Conservation (phyloP, 805 yeast genomes). For the Blastobotrys attinorum region DNA sequence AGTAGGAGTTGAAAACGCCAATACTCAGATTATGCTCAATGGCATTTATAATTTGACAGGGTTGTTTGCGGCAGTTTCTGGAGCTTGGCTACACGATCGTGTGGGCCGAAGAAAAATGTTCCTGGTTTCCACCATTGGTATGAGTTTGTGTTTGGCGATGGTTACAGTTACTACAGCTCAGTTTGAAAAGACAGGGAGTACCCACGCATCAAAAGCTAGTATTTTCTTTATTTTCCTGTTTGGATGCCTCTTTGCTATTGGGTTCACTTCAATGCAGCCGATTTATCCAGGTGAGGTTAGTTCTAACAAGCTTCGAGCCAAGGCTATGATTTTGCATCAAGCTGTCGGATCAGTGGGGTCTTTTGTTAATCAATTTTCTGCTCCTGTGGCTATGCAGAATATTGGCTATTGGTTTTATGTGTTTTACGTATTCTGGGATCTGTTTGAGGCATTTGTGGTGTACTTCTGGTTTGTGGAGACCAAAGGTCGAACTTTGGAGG, state of each 20-base stretch:
- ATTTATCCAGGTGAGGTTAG: slow-evolving; percentile 14
- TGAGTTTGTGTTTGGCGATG: slow-evolving; percentile 19
- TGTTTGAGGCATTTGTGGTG: slow-evolving; percentile 30
- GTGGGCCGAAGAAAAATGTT: slow-evolving; percentile 26
- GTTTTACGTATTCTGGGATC: slow-evolving; percentile 27
- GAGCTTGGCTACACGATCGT: slow-evolving; percentile 21
- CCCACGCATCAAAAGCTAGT: slow-evolving; percentile 19
- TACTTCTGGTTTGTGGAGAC: slow-evolving; percentile 20
- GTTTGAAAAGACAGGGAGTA: slow-evolving; percentile 15
- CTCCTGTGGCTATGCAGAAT: slow-evolving; percentile 26
- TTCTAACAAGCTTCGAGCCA: slow-evolving; percentile 24
- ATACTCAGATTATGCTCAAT: slow-evolving; percentile 3
- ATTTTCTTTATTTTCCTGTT: slow-evolving; percentile 11
- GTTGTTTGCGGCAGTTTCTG: slow-evolving; percentile 11
- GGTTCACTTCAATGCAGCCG: slow-evolving; percentile 28
- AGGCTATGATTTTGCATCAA: slow-evolving; percentile 14
- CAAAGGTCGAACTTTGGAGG: slow-evolving; percentile 16
- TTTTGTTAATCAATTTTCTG: slow-evolving; percentile 20
- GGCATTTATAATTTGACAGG: slow-evolving; percentile 10
- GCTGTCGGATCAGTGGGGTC: slow-evolving; percentile 6
- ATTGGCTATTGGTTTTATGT: slow-evolving; percentile 29
- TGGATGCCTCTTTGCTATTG: slow-evolving; percentile 16
- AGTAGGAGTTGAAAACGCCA: slow-evolving; percentile 8
- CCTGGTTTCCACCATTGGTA: slow-evolving; percentile 18
- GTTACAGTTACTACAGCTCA: slow-evolving; percentile 23